Evolutionary conservation across 306 rosid species (phyloP).

Genomic region (Notholithocarpus densiflorus): DNA sequence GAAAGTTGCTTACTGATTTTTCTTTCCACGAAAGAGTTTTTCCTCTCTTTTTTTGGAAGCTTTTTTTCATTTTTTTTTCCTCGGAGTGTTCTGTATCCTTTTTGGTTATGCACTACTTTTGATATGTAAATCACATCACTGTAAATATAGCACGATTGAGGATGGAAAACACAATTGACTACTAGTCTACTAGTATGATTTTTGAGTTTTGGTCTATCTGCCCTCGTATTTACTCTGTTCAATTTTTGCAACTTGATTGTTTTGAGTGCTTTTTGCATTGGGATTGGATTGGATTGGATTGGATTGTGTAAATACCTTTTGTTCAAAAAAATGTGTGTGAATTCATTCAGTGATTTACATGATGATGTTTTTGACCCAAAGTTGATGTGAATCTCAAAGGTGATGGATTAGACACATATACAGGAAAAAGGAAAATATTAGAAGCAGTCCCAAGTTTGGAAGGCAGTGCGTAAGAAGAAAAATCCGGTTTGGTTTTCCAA

Average conservation of each 20-base stretch:
- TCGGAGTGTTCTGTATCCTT: constrained; percentile 1
- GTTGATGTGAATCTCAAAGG: background rate
- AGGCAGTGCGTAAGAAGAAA: too few species aligned
- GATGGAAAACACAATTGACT: background rate
- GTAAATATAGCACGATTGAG: constrained; percentile 14
- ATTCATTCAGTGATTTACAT: background rate
- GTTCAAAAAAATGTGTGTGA: background rate
- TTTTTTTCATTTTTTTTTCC: background rate
- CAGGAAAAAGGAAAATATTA: background rate
- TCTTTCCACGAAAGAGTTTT: constrained; percentile 9
- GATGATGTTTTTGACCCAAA: background rate
- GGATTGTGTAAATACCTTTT: background rate
- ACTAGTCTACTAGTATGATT: background rate
- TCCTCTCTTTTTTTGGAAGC: background rate
- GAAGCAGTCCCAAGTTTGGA: background rate
- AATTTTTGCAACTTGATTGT: background rate
- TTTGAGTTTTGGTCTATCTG: background rate
- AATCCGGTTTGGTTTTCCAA: too few species aligned
- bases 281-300: too few species aligned
- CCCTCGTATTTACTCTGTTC: background rate
- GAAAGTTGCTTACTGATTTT: background rate
- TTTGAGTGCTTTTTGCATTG: background rate
- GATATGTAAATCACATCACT: constrained; percentile 15
- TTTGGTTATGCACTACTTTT: constrained; percentile 23
- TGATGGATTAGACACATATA: background rate